Evolutionary conservation across 1,284 basidiomycete genomes (phyloP).

Genomic region (Omphalotus olearius): DNA sequence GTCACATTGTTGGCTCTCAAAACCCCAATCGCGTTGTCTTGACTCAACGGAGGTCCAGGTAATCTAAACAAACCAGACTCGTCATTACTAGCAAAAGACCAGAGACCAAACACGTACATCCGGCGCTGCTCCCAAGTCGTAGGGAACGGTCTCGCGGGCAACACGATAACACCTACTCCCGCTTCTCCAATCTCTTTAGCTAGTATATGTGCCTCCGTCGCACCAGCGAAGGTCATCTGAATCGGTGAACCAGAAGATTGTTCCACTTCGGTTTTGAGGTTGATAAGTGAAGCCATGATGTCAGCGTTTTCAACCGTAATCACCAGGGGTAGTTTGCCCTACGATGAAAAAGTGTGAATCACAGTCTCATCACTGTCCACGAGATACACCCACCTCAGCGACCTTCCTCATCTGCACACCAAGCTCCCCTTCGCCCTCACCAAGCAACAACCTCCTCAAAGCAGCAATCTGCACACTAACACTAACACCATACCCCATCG

Average conservation of each 20-base stretch:
- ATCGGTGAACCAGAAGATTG: conserved; percentile 23
- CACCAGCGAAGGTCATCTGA: conserved; percentile 41
- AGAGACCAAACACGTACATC: conserved; percentile 25
- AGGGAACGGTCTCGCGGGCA: conserved; percentile 46
- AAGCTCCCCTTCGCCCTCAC: conserved; percentile 19
- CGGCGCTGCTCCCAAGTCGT: conserved; percentile 44
- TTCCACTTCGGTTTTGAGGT: conserved; percentile 57
- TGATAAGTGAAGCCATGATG: conserved; percentile 61
- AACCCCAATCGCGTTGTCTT: conserved; percentile 39
- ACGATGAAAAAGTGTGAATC: conserved; percentile 1
- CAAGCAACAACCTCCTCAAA: conserved; percentile 41
- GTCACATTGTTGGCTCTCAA: conserved; percentile 47
- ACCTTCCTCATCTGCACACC: conserved; percentile 17
- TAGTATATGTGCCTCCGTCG: conserved; percentile 50
- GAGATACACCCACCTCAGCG: conserved; percentile 36
- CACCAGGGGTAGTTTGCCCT: conserved; percentile 36
- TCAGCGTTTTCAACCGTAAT: conserved; percentile 59
- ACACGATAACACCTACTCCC: conserved; percentile 52
- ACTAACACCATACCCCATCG: conserved; percentile 32
- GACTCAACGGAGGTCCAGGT: conserved; percentile 48
- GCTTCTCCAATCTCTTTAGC: conserved; percentile 51
- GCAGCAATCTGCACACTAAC: conserved; percentile 64
- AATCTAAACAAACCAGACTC: background rate
- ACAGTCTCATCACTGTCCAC: conserved; percentile 20
- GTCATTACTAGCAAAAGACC: conserved; percentile 20